Evolutionary conservation across 2,329 filamentous ascomycete species (phyloP).

Genomic region (Talaromyces piceae): DNA sequence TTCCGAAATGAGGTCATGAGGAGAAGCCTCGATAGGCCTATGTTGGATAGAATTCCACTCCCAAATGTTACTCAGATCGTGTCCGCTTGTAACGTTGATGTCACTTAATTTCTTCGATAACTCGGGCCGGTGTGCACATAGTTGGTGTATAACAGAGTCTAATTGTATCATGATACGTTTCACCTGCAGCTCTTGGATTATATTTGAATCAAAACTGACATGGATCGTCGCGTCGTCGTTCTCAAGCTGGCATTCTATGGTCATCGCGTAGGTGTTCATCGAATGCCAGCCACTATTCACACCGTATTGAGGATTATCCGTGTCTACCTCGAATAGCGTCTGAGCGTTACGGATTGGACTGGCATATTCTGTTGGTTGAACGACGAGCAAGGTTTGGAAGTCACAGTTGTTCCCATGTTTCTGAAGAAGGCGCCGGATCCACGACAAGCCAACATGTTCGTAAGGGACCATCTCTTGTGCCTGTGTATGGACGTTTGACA

Average conservation of each 20-base stretch:
- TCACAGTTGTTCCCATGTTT: not conserved
- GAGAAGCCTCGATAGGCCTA: not conserved
- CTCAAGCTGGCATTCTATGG: conserved; percentile 1
- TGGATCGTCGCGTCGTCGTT: not conserved
- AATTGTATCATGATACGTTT: conserved; percentile 4
- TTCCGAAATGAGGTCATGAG: conserved; percentile 2
- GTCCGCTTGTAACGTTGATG: not conserved
- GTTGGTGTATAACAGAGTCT: conserved; percentile 2
- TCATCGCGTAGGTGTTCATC: conserved; percentile 6
- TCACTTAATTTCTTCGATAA: not conserved
- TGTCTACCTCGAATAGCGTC: not conserved
- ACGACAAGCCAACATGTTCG: conserved; percentile 3
- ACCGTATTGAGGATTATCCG: not conserved
- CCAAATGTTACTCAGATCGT: conserved; percentile 6
- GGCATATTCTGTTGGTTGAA: not conserved
- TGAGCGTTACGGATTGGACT: not conserved
- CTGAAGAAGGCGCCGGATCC: not conserved
- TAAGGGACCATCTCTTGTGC: conserved; percentile 43
- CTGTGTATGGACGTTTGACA: conserved; percentile 14
- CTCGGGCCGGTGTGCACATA: not conserved
- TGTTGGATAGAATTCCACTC: conserved; percentile 5
- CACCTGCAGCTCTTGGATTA: conserved; percentile 1
- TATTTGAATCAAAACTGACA: conserved; percentile 5
- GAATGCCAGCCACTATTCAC: conserved; percentile 1
- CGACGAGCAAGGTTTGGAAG: conserved; percentile 4